Base-by-base conservation (phyloP, 768 basidiomycete genomes). In the Dendrothele bispora region DNA sequence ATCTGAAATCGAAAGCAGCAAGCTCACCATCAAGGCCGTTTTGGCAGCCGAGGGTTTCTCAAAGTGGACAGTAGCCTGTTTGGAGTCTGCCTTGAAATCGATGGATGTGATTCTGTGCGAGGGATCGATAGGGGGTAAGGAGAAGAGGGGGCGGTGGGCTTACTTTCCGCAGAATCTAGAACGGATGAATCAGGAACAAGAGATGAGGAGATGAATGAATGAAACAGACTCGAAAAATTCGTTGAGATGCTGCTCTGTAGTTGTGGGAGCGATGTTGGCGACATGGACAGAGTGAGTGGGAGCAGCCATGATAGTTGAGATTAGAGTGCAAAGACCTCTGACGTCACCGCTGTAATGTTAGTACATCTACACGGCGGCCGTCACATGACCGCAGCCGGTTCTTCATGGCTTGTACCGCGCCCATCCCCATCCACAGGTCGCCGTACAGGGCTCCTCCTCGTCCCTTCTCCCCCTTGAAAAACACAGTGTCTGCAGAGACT, bases 151-250 rank as follows among this genome's bases (percentile, higher is more conserved):
- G n/a, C 45, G 32, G 11, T 18, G 14, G 4, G 60, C 79, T 60
- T 59, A 85, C 85, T 81, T 86, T 72, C 94, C 94, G 61, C 93
- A 97, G 70, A 95, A 97, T 3, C 88, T 90, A 30, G 28, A 24
- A 41, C 34, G 34, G 21, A 41, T 42, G 43, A 38, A 46, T 55
- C 26, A 53, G 38, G 30, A 20, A 14, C n/a, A 18, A 10, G 28
- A 50, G 15, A 50, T 48, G n/a, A 4, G 29, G 40, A 21, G 30
- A 47, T 43, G 46, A 27, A n/a, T 27, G 41, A 20, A 20, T 32
- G 15, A 46, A 35, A 66, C 82, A 37, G 72, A 89, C 88, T 83
- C 77, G 73, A 93, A 91, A 69, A 88, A 92, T 53, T 93, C 85
- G 54, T 80, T 69, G 46, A 98, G 75, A 49, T 88, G 80, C 17